Base-by-base conservation (phyloP, 768 basidiomycete genomes). In the Lactifluus volemus region DNA sequence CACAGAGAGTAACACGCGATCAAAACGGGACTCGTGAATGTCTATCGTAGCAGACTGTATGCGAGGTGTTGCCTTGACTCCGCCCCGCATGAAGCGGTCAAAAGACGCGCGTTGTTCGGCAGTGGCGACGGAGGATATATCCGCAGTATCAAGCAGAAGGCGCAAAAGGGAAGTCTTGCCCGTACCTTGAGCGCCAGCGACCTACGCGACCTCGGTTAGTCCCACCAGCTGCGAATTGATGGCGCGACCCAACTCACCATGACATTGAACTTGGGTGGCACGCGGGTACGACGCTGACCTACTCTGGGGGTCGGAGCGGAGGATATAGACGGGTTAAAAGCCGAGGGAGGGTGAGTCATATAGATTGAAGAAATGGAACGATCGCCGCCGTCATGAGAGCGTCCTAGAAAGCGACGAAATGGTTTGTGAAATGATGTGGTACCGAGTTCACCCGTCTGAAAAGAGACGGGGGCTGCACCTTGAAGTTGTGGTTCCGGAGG, bases 141-240 rank as follows among this genome's bases (percentile, higher is more conserved):
- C 89, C 34, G 90, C 88, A 14, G 92, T 94, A 67, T 92, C 88
- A 21, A 94, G 79, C 51, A 94, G 76, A 47, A 93, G 77, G 21
- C 88, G 84, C 44, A 93, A 75, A 4, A 94, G 76, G 21, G 89
- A 89, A 0, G 91, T 91, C 75, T 94, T 93, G 55, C 92, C 92
- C 2, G 88, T 90, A 64, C 88, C 84, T 72, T 84, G 84, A 30
- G 81, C 84, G 54, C 90, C 90, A 34, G 84, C 88, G 50, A 92
- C 88, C 90, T 92, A 64, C 21, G 15, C 5, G 47, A 30, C 19
- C 32, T 51, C 3, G 3, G 11, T 55, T 42, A 45, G 25, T 32
- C 17, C 10, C 29, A 14, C 42, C 6, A 21, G 25, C 10, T 34
- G 45, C 34, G 29, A 63, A 45, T 36, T 6, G 38, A 15, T 21